Conservation (phyloP, 768 basidiomycete genomes). For the Naganishia antarctica region DNA sequence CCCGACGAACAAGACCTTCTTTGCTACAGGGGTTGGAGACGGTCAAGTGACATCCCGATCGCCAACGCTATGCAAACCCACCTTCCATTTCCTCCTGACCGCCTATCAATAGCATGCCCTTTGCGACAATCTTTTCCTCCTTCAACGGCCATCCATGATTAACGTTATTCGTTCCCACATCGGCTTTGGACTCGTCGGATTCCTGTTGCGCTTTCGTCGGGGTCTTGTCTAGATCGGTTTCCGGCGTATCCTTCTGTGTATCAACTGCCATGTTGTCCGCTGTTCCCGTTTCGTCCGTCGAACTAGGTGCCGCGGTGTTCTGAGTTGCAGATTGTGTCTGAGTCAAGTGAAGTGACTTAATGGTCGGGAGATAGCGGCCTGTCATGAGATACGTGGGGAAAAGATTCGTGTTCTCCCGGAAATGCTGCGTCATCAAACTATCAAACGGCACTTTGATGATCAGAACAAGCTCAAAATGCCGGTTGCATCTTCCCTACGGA, state of each 20-base stretch:
- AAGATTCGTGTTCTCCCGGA: neutral
- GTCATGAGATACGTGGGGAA: conserved; percentile 26
- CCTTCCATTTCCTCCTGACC: conserved; percentile 16
- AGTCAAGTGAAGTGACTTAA: neutral
- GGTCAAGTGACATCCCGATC: neutral
- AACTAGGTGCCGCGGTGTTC: neutral
- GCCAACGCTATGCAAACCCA: neutral
- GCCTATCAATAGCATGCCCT: conserved; percentile 20
- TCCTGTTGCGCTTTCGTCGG: neutral
- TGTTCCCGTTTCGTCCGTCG: neutral
- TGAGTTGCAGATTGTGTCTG: conserved; percentile 10
- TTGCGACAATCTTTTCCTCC: conserved; percentile 6
- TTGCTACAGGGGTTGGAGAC: neutral
- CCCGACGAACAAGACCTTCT: conserved; percentile 1
- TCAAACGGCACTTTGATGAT: neutral
- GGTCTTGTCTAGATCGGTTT: conserved; percentile 5
- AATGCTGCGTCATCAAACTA: conserved; percentile 11
- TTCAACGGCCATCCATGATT: conserved; percentile 16
- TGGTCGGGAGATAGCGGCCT: conserved; percentile 12
- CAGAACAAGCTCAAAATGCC: neutral
- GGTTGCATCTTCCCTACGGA: neutral
- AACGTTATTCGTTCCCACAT: neutral
- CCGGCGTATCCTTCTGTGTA: neutral
- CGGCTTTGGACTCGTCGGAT: neutral
- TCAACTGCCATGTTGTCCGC: conserved; percentile 20